Evolutionary conservation across 805 yeast species (phyloP), one percentile per base, ranked within the genome.

Genomic region (Teunomyces aglyptinius): DNA sequence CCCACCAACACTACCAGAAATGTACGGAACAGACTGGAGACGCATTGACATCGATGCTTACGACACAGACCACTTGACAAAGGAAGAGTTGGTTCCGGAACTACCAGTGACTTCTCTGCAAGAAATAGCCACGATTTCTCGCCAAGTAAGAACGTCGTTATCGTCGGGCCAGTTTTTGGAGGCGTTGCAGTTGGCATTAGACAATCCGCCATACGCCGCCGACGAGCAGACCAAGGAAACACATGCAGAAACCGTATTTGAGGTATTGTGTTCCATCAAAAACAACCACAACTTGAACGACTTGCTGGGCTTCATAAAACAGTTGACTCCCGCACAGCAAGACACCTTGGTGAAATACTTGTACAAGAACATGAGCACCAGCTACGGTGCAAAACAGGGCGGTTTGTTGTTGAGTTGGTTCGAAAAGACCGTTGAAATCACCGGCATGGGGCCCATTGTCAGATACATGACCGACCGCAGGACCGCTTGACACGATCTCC

Each of bases 11-110:
- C 7, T 20, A n/a, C 38, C 6, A 20, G 11, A 7, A 20, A 36
- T 36, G 39, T 36, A 36, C 27, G 36, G 28, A 28, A 41, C 43
- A 53, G 90, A 85, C 61, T 87, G 96, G 96, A 86, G 99, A 79
- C 83, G 94, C 77, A 89, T 92, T 57, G 96, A 94, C 65, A 83
- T 94, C 45, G 98, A 94, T 67, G 87, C 89, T 13, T 83, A 82
- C 54, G 97, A 91, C 61, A 87, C 96, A 3, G 96, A 91, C 40
- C 82, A 81, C 57, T 66, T 87, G 51, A 75, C 84, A 27, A 75
- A 76, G 38, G 81, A 77, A 54, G 92, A 87, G 43, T 75, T 88
- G 57, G 67, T 78, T 16, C 83, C 85, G 10, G 75, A 77, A 52
- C 66, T 75, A 36, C 77, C 78, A 6, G 44, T 69, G 75, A 33